Evolutionary conservation across 345 rosid species (phyloP), one percentile per base, ranked within the genome.

Genomic region (Draba incana): DNA sequence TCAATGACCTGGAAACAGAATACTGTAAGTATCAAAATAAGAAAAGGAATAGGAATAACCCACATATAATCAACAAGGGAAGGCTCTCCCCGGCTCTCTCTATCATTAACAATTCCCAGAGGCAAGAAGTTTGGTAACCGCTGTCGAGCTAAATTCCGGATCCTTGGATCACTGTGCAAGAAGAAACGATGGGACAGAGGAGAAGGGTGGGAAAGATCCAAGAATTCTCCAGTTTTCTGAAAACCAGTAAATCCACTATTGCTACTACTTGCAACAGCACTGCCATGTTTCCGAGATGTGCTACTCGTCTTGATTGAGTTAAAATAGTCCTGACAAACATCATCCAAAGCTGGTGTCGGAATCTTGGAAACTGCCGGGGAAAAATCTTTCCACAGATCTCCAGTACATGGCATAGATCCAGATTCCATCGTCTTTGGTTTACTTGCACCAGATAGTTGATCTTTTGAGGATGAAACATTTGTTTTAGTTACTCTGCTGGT

Each of bases 341-440:
- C 90, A 81, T 94, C 97, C 42, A 89, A 70, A 70, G 83, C 92
- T 58, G 97, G 96, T 58, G 97, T 94, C 49, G 83, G 72, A 54
- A 88, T 66, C 42, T 65, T 76, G 65, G 74, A 76, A 69, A 63
- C 70, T 64, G 80, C 78, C 20, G 86, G 82, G 82, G 73, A 52
- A 72, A 94, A 84, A 66, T 84, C 81, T 78, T 80, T 82, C 96
- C 96, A 87, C 37, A 86, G 72, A 81, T 88, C 96, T 27, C 78
- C 79, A 66, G 41, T 45, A 41, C 58, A 14, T 23, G 74, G 57
- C 15, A 37, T 48, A 55, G 57, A 47, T 39, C 24, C 50, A 20
- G 75, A 31, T 57, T 52, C 42, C 58, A 77, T 79, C 71, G 77
- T 79, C 74, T 67, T 83, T 60, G 63, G 69, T 39, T 72, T 75